Evolutionary conservation across 2,329 filamentous ascomycete genomes (phyloP).

Genomic region (Colletotrichum phormii): DNA sequence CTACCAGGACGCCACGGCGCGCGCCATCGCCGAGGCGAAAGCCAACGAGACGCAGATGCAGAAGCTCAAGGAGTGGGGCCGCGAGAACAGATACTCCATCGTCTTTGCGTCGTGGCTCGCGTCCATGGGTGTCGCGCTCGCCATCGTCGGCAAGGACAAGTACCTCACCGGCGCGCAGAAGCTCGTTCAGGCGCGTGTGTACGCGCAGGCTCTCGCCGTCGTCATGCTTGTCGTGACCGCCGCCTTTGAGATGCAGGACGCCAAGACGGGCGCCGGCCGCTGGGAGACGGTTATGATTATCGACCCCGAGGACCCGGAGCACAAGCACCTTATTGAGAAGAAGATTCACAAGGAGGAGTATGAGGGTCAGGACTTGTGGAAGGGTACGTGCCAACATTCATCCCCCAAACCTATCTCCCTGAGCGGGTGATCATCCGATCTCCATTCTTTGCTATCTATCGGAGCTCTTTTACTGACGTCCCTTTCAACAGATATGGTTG

Average conservation of each 20-base stretch:
- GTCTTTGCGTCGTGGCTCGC: slow-evolving; percentile 86
- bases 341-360: slow-evolving; percentile 88
- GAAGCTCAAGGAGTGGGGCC: slow-evolving; percentile 78
- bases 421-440: background rate
- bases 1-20: slow-evolving; percentile 74
- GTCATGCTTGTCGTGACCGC: slow-evolving; percentile 86
- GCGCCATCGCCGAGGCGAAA: slow-evolving; percentile 65
- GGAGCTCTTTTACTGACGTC: slow-evolving; percentile 14
- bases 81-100: slow-evolving; percentile 86
- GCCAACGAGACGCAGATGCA: slow-evolving; percentile 67
- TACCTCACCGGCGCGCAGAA: slow-evolving; percentile 84
- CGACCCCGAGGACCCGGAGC: slow-evolving; percentile 84
- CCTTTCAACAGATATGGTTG: slow-evolving; percentile 77
- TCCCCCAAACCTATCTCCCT: background rate
- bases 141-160: slow-evolving; percentile 80
- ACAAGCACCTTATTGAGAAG: slow-evolving; percentile 88
- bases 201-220: slow-evolving; percentile 89
- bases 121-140: slow-evolving; percentile 80
- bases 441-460: background rate
- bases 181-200: slow-evolving; percentile 93
- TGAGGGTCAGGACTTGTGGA: slow-evolving; percentile 93
- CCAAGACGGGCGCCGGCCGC: slow-evolving; percentile 77
- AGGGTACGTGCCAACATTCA: slow-evolving; percentile 63
- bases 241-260: slow-evolving; percentile 83
- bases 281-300: slow-evolving; percentile 88